Evolutionary conservation across 1,139 yeast genomes (phyloP), one percentile per base, ranked within the genome.

Genomic region (Kazachstania sp.): DNA sequence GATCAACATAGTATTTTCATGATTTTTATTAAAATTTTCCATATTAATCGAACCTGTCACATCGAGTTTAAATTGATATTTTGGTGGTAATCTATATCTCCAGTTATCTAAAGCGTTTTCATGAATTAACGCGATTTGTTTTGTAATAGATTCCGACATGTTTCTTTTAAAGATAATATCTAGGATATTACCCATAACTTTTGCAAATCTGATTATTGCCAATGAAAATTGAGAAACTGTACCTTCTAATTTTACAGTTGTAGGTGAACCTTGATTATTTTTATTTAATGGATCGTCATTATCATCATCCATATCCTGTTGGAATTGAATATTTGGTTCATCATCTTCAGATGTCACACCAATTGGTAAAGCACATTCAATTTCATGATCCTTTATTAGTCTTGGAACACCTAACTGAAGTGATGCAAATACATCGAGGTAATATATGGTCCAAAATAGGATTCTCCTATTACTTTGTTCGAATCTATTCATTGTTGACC

Each of bases 401-500:
- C 95, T 70, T 4, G 95, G 95, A 29, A 86, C 86, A 41, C 97
- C 97, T 44, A 87, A 68, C 49, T 79, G 81, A 51, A 86, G 75
- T 1, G 92, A 79, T 20, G 87, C 73, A 61, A 85, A 86, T 2
- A 81, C 76, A 62, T 88, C 97, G 54, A 87, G 71, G 37, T 83
- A 74, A 63, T 86, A 87, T 38, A 83, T 77, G 54, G 87, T 81
- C 96, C 96, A 88, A 59, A 87, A 87, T 37, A 86, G 67, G 43
- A 86, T 75, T 59, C 95, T 77, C 51, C 95, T 73, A 60, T 85
- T 86, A 53, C 88, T 90, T 65, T 84, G 94, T 70, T 83, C 88
- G 43, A 78, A 68, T 49, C 73, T 72, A 4, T 78, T 73, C 40
- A 79, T 78, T 45, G 76, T 76, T 8, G 79, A 76, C 6, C 83